phyloP scores from a whole-genome alignment of 306 rosid species.

The Pterocarpus santalinus region DNA sequence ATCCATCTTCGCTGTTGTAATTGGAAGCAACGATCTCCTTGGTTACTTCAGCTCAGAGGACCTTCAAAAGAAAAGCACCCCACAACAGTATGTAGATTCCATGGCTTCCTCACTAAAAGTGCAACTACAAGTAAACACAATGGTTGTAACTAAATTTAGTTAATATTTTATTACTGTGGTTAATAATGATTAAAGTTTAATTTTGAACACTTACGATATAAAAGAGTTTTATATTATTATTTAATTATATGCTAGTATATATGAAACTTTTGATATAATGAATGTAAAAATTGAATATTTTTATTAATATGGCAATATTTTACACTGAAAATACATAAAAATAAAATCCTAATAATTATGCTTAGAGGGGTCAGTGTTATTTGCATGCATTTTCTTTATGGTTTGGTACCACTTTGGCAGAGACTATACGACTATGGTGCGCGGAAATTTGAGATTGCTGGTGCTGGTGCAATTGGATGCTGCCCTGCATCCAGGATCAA shows the following conservation, averaged over 20 bases:
- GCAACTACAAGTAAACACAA: conserved; percentile 63
- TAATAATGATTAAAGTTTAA: too few species aligned
- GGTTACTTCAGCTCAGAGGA: conserved; percentile 59
- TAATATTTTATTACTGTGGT: too few species aligned
- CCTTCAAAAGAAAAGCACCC: conserved; percentile 51
- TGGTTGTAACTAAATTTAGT: too few species aligned
- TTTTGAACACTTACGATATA: too few species aligned
- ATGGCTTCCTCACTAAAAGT: conserved; percentile 61
- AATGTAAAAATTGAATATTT: too few species aligned
- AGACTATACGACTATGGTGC: conserved; percentile 68
- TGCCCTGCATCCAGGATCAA: conserved; percentile 66
- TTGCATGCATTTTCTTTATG: not conserved
- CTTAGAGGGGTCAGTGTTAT: not conserved
- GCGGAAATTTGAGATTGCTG: conserved; percentile 69
- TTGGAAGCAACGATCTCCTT: conserved; percentile 85
- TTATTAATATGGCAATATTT: too few species aligned
- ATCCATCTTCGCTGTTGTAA: conserved; percentile 67
- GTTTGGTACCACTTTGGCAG: conserved; percentile 50
- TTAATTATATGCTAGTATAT: too few species aligned
- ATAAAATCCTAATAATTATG: not conserved
- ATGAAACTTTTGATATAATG: too few species aligned
- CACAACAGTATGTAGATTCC: conserved; percentile 58
- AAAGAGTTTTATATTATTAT: too few species aligned
- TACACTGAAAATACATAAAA: too few species aligned
- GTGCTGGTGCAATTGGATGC: conserved; percentile 75